Evolutionary conservation across 176 grass and related monocot genomes (phyloP).

Genomic region (Pontederia paniculata): DNA sequence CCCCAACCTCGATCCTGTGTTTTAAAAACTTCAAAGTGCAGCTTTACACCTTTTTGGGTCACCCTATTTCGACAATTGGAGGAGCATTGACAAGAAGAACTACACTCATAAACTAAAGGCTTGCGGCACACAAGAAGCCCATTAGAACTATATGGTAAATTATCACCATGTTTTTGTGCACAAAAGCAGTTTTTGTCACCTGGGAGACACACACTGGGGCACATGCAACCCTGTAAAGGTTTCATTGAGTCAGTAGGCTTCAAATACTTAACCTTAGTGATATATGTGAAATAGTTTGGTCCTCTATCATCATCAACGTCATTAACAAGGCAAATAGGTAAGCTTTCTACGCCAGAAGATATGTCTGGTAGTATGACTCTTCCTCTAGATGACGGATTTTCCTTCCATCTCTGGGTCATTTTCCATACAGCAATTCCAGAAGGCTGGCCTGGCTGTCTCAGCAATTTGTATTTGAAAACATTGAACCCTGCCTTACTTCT

Average conservation of each 20-base stretch:
- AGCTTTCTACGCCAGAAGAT: constrained; percentile 40
- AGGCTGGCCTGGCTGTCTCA: constrained; percentile 23
- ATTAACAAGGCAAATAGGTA: constrained; percentile 60
- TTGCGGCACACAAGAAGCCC: constrained; percentile 49
- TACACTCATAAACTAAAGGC: constrained; percentile 56
- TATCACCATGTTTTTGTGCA: constrained; percentile 43
- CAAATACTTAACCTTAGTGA: constrained; percentile 26
- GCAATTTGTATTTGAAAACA: constrained; percentile 61
- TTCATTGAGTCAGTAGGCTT: constrained; percentile 31
- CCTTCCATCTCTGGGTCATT: constrained; percentile 42
- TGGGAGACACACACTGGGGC: constrained; percentile 51
- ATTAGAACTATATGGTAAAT: constrained; percentile 58
- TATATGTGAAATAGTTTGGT: constrained; percentile 52
- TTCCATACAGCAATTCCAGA: constrained; percentile 23
- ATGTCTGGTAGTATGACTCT: constrained; percentile 40
- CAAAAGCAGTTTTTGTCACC: constrained; percentile 42
- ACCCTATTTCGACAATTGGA: constrained; percentile 66
- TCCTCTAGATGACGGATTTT: constrained; percentile 45
- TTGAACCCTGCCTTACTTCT: constrained; percentile 37
- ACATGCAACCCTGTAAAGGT: constrained; percentile 40
- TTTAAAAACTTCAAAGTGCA: constrained; percentile 69
- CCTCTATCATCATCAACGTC: constrained; percentile 51
- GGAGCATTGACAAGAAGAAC: constrained; percentile 43
- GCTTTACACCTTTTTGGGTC: constrained; percentile 42
- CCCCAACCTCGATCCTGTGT: constrained; percentile 58